phyloP scores from a whole-genome alignment of 495 filamentous ascomycete genomes.

The Penicillium waksmanii region DNA sequence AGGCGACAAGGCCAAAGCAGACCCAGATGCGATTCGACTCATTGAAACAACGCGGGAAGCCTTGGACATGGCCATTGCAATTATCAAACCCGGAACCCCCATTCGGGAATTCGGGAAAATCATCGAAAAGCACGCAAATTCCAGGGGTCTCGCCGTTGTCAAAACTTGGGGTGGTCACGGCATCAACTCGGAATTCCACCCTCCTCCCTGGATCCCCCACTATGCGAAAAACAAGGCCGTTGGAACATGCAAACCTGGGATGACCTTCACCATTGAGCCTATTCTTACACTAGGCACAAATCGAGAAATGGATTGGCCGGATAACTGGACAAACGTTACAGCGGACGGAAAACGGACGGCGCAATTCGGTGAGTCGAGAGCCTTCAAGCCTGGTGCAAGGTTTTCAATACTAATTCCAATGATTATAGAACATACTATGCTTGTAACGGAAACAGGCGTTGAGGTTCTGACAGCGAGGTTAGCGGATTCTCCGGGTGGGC shows the following conservation, averaged over 20 bases:
- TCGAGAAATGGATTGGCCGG: conserved; percentile 70
- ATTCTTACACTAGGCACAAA: conserved; percentile 70
- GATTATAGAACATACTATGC: conserved; percentile 72
- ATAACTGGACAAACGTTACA: conserved; percentile 73
- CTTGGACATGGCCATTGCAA: conserved; percentile 66
- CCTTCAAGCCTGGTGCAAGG: neutral
- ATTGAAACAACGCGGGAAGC: conserved; percentile 68
- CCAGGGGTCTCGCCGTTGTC: conserved; percentile 62
- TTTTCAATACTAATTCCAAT: conserved; percentile 3
- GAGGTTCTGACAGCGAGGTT: conserved; percentile 81
- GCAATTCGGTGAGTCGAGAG: conserved; percentile 56
- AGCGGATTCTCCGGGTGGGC: conserved; percentile 75
- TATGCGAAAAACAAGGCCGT: conserved; percentile 75
- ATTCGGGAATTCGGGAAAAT: conserved; percentile 70
- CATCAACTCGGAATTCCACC: conserved; percentile 71
- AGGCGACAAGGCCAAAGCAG: conserved; percentile 65
- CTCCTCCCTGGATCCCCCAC: conserved; percentile 71
- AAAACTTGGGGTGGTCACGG: conserved; percentile 73
- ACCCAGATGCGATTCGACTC: conserved; percentile 67
- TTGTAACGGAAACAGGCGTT: conserved; percentile 86
- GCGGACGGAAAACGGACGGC: conserved; percentile 70
- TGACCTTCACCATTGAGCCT: conserved; percentile 78
- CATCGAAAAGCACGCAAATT: conserved; percentile 72
- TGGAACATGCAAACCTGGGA: conserved; percentile 68
- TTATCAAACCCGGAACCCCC: conserved; percentile 69